Percentiles rank a stretch among this genome's conserved stretches.
Evolutionary conservation across 805 yeast genomes (phyloP).

Genomic region (Nakazawaea sp.): DNA sequence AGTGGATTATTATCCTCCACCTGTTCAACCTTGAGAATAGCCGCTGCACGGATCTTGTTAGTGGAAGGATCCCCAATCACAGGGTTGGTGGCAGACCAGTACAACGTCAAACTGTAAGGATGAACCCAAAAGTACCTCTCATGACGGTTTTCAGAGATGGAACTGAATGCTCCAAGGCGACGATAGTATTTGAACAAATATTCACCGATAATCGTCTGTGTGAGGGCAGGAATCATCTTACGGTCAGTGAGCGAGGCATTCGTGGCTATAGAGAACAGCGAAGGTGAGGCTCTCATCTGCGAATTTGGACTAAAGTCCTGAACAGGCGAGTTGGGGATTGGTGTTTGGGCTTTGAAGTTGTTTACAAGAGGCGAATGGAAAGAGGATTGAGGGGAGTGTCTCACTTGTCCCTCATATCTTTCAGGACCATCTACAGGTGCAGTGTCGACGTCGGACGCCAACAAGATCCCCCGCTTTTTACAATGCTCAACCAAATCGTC

Average conservation of each 20-base stretch:
- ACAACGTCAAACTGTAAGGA: slow-evolving; percentile 84
- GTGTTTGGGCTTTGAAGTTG: slow-evolving; percentile 10
- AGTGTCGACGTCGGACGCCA: slow-evolving; percentile 15
- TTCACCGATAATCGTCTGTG: slow-evolving; percentile 93
- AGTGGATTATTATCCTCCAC: slow-evolving; percentile 80
- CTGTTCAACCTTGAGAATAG: slow-evolving; percentile 71
- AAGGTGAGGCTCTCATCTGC: slow-evolving; percentile 4
- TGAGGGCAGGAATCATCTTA: slow-evolving; percentile 75
- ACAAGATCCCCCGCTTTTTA: slow-evolving; percentile 39
- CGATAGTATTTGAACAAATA: slow-evolving; percentile 80
- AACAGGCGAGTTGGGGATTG: slow-evolving; percentile 18
- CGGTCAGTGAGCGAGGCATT: slow-evolving; percentile 60
- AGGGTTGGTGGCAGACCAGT: slow-evolving; percentile 85
- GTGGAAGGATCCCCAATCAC: slow-evolving; percentile 60
- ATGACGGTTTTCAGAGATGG: slow-evolving; percentile 75
- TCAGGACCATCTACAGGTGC: background rate
- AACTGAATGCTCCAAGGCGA: slow-evolving; percentile 65
- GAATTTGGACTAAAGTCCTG: slow-evolving; percentile 13
- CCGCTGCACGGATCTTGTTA: slow-evolving; percentile 69
- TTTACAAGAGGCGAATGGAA: too few relatives aligned
- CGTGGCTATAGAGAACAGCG: slow-evolving; percentile 41
- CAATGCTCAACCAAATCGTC: slow-evolving; percentile 39
- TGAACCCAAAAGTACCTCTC: slow-evolving; percentile 95
- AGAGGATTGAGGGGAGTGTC: slow-evolving; percentile 8
- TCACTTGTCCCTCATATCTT: background rate